Evolutionary conservation across 257 asterid species (phyloP).

Genomic region (Solanum dulcamara): DNA sequence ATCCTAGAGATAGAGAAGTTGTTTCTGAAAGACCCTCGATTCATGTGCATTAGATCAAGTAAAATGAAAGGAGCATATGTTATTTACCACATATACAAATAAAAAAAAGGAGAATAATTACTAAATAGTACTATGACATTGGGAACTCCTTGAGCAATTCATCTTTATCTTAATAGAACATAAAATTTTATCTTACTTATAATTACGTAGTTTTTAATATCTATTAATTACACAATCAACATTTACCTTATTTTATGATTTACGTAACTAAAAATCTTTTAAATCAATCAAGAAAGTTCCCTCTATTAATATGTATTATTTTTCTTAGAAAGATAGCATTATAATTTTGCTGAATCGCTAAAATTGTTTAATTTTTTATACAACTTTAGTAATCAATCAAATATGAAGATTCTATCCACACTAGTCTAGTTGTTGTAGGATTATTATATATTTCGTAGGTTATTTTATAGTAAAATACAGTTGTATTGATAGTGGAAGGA

Average conservation of each 20-base stretch:
- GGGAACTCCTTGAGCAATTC: neutral
- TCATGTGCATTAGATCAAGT: too few species aligned
- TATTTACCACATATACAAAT: neutral
- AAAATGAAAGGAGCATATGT: too few species aligned
- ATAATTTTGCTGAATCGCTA: neutral
- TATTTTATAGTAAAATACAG: neutral
- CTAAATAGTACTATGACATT: neutral
- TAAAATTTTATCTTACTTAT: neutral
- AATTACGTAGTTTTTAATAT: neutral
- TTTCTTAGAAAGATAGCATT: neutral
- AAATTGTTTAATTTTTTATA: neutral
- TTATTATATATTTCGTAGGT: neutral
- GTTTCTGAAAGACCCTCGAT: too few species aligned
- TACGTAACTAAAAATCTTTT: neutral
- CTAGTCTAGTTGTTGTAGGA: neutral
- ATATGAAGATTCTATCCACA: neutral
- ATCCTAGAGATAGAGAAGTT: too few species aligned
- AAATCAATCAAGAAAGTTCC: neutral
- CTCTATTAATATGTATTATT: neutral
- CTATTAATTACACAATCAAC: neutral
- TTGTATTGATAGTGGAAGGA: neutral
- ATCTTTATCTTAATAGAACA: neutral
- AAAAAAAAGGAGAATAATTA: neutral
- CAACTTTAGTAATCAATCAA: neutral
- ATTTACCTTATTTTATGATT: neutral